These are phyloP conservation scores for Leccinum aurantiacum DNA, from an alignment of 768 basidiomycete genomes.

Conservation along the genomic window DNA sequence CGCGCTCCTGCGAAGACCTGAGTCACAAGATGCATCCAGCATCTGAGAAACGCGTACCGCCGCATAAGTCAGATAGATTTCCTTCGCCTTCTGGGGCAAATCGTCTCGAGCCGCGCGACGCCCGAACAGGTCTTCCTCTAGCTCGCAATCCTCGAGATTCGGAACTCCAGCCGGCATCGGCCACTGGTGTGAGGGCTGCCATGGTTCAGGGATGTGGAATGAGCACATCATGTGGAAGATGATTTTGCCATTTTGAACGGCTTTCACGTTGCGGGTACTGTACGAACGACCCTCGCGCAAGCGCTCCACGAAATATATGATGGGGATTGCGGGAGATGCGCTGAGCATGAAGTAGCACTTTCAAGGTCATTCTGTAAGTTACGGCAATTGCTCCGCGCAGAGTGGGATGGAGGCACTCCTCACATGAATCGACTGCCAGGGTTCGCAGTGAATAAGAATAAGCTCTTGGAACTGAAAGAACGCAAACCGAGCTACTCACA, in stretches of 20 bases:
- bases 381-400: not conserved
- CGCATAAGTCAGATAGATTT: slow-evolving; percentile 31
- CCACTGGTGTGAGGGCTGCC: slow-evolving; percentile 70
- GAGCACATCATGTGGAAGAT: slow-evolving; percentile 74
- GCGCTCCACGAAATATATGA: slow-evolving; percentile 76
- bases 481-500: slow-evolving; percentile 46
- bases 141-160: slow-evolving; percentile 60
- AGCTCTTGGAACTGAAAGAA: not conserved
- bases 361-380: slow-evolving; percentile 10
- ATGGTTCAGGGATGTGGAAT: slow-evolving; percentile 77
- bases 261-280: slow-evolving; percentile 62
- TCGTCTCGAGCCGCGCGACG: slow-evolving; percentile 30
- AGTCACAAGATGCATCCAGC: slow-evolving; percentile 23
- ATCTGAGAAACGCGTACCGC: slow-evolving; percentile 16
- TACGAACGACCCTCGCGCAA: slow-evolving; percentile 76
- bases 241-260: slow-evolving; percentile 51
- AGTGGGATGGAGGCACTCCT: slow-evolving; percentile 24
- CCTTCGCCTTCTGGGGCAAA: slow-evolving; percentile 34
- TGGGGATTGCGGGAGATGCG: slow-evolving; percentile 69
- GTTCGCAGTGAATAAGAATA: not conserved
- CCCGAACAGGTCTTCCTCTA: slow-evolving; percentile 48
- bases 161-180: slow-evolving; percentile 58
- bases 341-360: slow-evolving; percentile 87
- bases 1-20: slow-evolving; percentile 54
- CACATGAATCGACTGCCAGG: slow-evolving; percentile 65